Evolutionary conservation across 768 basidiomycete species (phyloP).

Genomic region (Pulveroboletus sp.): DNA sequence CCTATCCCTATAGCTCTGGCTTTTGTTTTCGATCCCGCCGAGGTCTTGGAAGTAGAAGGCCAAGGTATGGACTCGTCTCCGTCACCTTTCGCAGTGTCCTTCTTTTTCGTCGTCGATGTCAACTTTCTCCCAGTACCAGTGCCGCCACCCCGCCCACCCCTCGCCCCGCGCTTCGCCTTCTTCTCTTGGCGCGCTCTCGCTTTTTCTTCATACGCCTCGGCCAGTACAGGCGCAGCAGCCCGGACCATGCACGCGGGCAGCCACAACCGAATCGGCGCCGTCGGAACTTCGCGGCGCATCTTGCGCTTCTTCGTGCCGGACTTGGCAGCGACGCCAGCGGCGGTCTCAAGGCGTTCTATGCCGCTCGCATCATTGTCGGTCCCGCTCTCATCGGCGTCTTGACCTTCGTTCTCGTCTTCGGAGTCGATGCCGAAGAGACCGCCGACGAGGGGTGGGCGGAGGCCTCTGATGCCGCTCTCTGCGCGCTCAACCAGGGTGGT

Average conservation of each 20-base stretch:
- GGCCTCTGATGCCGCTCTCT: slow-evolving; percentile 62
- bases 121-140: neutral
- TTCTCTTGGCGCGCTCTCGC: slow-evolving; percentile 42
- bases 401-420: slow-evolving; percentile 46
- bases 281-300: slow-evolving; percentile 35
- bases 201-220: slow-evolving; percentile 60
- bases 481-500: slow-evolving; percentile 59
- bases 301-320: slow-evolving; percentile 21
- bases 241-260: slow-evolving; percentile 77
- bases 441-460: slow-evolving; percentile 42
- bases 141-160: slow-evolving; percentile 7
- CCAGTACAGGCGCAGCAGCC: slow-evolving; percentile 61
- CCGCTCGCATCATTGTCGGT: slow-evolving; percentile 31
- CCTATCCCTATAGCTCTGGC: slow-evolving; percentile 5
- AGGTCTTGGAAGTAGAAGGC: slow-evolving; percentile 5
- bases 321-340: slow-evolving; percentile 20
- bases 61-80: neutral
- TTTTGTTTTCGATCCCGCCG: slow-evolving; percentile 4
- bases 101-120: slow-evolving; percentile 2
- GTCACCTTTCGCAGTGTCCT: neutral
- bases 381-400: slow-evolving; percentile 41
- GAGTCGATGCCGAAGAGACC: slow-evolving; percentile 39
- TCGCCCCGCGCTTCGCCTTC: slow-evolving; percentile 33
- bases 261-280: slow-evolving; percentile 67
- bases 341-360: slow-evolving; percentile 25